Base-by-base conservation (phyloP, 176 grass and related monocot species). In the Saccharum spontaneum region DNA sequence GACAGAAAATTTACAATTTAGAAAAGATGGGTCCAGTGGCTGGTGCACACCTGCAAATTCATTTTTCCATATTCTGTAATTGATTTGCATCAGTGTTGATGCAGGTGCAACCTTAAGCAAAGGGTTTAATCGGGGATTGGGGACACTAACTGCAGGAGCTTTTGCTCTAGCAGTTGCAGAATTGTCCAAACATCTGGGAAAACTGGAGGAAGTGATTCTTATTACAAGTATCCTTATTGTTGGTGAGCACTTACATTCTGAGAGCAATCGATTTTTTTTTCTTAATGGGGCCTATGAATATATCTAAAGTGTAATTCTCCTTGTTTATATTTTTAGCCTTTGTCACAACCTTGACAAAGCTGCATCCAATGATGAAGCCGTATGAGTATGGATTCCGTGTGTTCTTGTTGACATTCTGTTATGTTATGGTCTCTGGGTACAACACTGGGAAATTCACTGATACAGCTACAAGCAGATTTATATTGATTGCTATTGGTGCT, bases 61-160 rank as follows among this genome's bases (percentile, higher is more conserved):
- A 28, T 63, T 23, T 17, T 3, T 62, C 20, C 50, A 68, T 57
- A 2, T 79, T 33, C 8, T 33, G 52, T 60, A 49, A 18, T 55
- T 80, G 44, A 85, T 71, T 82, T 77, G 36, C 10, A 76, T 52
- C 14, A n/a, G 33, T 72, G 69, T 83, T 66, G 59, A 84, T 82
- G 75, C 84, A 99, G 97, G 97, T 94, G 90, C 94, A 76, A 99
- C 94, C 45, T 88, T 99, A 39, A 99, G 97, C 87, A 99, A 99
- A 89, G 91, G 97, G 22, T 91, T 90, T 54, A 99, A 99, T 79
- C 86, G 94, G 74, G 92, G 79, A 48, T 69, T 96, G 80, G 97
- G 97, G 46, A 99, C 94, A 39, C 46, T 99, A 80, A 82, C 76
- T 38, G 90, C 97, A 60, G 97, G 94, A 89, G 97, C 92, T 39